Base-by-base conservation (phyloP, 2,329 filamentous ascomycete species). In the Akanthomyces lecanii region DNA sequence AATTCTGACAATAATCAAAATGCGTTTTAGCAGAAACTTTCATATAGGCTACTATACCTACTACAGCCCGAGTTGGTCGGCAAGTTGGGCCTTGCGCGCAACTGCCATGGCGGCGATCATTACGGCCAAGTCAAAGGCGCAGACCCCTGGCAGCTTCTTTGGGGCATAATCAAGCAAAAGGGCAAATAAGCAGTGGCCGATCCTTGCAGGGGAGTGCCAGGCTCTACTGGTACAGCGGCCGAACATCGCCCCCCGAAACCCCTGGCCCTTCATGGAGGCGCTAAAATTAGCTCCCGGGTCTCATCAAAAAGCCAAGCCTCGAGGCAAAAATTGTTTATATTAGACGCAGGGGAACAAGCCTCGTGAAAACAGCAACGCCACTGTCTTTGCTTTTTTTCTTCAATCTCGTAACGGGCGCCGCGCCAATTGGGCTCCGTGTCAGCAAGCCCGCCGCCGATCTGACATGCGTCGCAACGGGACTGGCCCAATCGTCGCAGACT, bases 261-360 rank as follows among this genome's bases (percentile, higher is more conserved):
- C 55, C 42, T 58, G 55, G 38, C 8, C 8, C 14, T 16, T 11
- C 36, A 42, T 33, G 44, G 25, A 28, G 30, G n/a, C 56, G 56
- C 56, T 59, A 59, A 50, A 50, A 23, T 53, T 59, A 59, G 56
- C 47, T 59, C 45, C 45, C 56, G 45, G 23, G 14, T 38, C 45
- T 30, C 47, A 40, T 42, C 33, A 38, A 40, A 56, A 59, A 59
- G 56, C 56, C 56, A 59, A 59, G 56, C 21, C 10, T 59, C 47
- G 36, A 59, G 44, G 11, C 28, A 28, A 50, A 56, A 53, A 53
- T 8, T 23, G 28, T 48, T 25, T 25, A 14, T 11, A 14, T n/a
- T 28, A 18, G 23, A 23, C 6, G 23, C 45, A 48, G 45, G 21
- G 21, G 23, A 48, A 48, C 45, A 48, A 48, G 14, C 12, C 45